These are phyloP conservation scores for Phytopythium litorale DNA, from an alignment of 352 stramenopile species.

Conservation along the genomic window DNA sequence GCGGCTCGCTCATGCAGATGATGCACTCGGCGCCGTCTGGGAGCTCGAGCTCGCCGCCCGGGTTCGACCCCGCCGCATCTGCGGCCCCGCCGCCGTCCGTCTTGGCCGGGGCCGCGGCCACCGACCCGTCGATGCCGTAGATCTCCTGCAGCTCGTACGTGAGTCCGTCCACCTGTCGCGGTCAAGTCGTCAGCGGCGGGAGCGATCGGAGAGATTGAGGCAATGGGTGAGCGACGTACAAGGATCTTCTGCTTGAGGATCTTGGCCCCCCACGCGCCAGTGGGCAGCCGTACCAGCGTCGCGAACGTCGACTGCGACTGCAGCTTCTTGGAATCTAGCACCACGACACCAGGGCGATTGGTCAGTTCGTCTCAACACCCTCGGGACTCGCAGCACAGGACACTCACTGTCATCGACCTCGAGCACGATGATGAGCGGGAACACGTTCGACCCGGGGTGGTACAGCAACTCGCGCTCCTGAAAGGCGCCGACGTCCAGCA, in stretches of 20 bases:
- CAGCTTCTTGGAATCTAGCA: constrained; percentile 23
- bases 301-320: constrained; percentile 80
- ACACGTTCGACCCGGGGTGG: constrained; percentile 32
- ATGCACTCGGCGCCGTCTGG: constrained; percentile 83
- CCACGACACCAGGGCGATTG: constrained; percentile 7
- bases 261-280: constrained; percentile 51
- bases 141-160: constrained; percentile 88
- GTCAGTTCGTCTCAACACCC: background rate
- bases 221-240: constrained; percentile 6
- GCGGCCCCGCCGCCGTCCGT: constrained; percentile 11
- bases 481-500: constrained; percentile 45
- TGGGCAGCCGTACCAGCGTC: constrained; percentile 52
- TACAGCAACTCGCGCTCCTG: constrained; percentile 39
- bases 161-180: constrained; percentile 46
- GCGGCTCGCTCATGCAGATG: constrained; percentile 79
- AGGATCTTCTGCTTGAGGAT: constrained; percentile 84
- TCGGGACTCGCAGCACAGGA: background rate
- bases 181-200: constrained; percentile 12
- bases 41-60: constrained; percentile 47
- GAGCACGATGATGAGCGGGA: constrained; percentile 69
- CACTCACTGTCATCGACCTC: constrained; percentile 51
- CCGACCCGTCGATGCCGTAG: constrained; percentile 78
- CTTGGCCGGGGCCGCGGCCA: constrained; percentile 43
- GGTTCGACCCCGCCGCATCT: background rate
- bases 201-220: too few relatives aligned